Base-by-base conservation (phyloP, 2,329 filamentous ascomycete species). In the Hymenotorrendiella dingleyae region DNA sequence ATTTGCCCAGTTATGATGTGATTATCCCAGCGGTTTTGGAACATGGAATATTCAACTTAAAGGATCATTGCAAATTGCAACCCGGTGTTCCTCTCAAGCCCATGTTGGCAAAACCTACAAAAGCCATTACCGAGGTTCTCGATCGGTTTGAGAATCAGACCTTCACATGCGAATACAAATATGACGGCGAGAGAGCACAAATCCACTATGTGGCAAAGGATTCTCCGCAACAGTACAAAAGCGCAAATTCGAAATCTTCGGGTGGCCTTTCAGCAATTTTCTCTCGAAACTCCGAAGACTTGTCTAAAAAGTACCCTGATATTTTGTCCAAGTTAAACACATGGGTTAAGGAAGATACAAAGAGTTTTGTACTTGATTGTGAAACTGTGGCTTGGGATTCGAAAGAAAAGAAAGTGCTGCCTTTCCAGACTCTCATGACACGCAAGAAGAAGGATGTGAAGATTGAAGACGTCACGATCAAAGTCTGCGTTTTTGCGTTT, bases 91-190 rank as follows among this genome's bases (percentile, higher is more conserved):
- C 93, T 0, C 72, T 98, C 45, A 98, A 98, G 65, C 93, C 93
- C 56, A 98, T 98, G 93, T 74, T 98, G 69, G 93, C 93, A 16
- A 97, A 97, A 59, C 93, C 93, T 3, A 98, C 93, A 8, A 98
- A 98, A 64, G 90, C 93, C 4, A 96, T 98, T 56, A 95, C 90
- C 1, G 93, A 98, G 66, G 93, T 98, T 0, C 74, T 98, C 9
- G 91, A 98, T 64, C 86, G 93, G 4, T 98, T 98, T 53, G 93
- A 97, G 62, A 82, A 86, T 50, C 93, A 95, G 61, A 85, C 84
- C 20, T 98, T 98, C 59, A 97, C 93, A 1, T 98, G 93, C 67
- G 93, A 98, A 63, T 98, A 94, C 73, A 98, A 98, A 65, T 98
- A 98, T 60, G 93, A 98, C 57, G 93, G 93, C 36, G 93, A 98